Evolutionary conservation across 1,284 basidiomycete species (phyloP).

Genomic region (Veloboletus limbatus): DNA sequence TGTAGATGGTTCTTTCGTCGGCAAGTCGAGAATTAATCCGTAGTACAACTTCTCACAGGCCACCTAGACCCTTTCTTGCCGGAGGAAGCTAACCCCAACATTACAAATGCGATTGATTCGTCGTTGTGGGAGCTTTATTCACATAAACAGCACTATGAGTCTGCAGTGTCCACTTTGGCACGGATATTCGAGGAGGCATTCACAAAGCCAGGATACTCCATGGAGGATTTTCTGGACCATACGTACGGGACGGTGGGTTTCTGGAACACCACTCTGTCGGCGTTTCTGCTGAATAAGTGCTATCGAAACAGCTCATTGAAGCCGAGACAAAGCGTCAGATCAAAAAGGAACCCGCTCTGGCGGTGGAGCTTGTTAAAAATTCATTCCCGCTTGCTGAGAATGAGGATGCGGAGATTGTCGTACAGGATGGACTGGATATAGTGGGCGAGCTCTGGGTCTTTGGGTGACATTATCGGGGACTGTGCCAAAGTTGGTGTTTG

Average conservation of each 20-base stretch:
- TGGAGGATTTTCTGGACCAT: conserved; percentile 98
- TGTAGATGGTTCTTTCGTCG: conserved; percentile 40
- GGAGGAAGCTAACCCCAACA: conserved; percentile 69
- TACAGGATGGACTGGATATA: conserved; percentile 26
- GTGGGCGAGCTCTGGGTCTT: conserved; percentile 44
- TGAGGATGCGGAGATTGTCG: conserved; percentile 9
- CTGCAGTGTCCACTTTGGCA: conserved; percentile 79
- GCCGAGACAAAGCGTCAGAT: conserved; percentile 81
- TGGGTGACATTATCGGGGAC: conserved; percentile 23
- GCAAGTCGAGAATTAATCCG: conserved; percentile 22
- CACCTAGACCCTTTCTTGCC: conserved; percentile 70
- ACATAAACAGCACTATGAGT: conserved; percentile 82
- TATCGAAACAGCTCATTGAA: conserved; percentile 70
- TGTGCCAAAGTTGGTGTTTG: too few species aligned
- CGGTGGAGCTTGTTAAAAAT: conserved; percentile 40
- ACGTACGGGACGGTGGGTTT: conserved; percentile 83
- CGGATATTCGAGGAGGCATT: conserved; percentile 91
- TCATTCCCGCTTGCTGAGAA: conserved; percentile 28
- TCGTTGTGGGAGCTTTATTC: conserved; percentile 91
- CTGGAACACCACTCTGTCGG: background rate
- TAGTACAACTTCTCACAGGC: conserved; percentile 3
- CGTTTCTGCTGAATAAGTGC: conserved; percentile 6
- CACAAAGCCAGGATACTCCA: conserved; percentile 83
- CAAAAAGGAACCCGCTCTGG: conserved; percentile 74
- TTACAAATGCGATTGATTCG: conserved; percentile 79